Evolutionary conservation across 768 basidiomycete species (phyloP), one percentile per base, ranked within the genome.

Genomic region (Multifurca ochricompacta): DNA sequence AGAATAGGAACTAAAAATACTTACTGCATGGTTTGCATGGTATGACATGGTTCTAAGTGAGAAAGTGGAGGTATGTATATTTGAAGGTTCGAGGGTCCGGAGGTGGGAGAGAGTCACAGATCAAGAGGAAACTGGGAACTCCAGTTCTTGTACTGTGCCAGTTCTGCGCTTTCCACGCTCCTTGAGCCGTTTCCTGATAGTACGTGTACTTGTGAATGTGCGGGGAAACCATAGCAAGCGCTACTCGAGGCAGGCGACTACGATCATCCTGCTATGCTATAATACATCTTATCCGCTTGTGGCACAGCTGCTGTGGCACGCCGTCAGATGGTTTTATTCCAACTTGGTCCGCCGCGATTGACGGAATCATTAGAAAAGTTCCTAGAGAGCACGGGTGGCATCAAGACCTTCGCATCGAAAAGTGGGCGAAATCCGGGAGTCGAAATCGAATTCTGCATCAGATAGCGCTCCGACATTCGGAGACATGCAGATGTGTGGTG

Each of bases 131-230:
- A 37, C 3, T 25, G n/a, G 39, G 49, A 35, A 40, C 30, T 13
- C n/a, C 23, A 21, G 50, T 43, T 57, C 56, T 57, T 57, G 56
- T 57, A 57, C 30, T 36, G 16, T 19, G 14, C 31, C 14, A 14
- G 27, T 13, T 31, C 25, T 25, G 43, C 8, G 37, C 18, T 51
- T 52, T 42, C 50, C 56, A 56, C 50, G 45, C 44, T 42, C 44
- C 40, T 40, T 32, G 48, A 45, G 45, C 56, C 56, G 34, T 45
- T 47, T 57, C 56, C 56, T 37, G 50, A 57, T 57, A 57, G 56
- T 57, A 57, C 56, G 56, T 57, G 56, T 57, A 57, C 31, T 56
- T 23, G 55, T 56, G n/a, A 9, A 28, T 21, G 14, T 9, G 39
- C 43, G 10, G 37, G 31, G 55, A 31, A 51, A 51, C 32, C 31